Conservation (phyloP, 139 green algal genomes). For the Astrephomene gubernaculifera region DNA sequence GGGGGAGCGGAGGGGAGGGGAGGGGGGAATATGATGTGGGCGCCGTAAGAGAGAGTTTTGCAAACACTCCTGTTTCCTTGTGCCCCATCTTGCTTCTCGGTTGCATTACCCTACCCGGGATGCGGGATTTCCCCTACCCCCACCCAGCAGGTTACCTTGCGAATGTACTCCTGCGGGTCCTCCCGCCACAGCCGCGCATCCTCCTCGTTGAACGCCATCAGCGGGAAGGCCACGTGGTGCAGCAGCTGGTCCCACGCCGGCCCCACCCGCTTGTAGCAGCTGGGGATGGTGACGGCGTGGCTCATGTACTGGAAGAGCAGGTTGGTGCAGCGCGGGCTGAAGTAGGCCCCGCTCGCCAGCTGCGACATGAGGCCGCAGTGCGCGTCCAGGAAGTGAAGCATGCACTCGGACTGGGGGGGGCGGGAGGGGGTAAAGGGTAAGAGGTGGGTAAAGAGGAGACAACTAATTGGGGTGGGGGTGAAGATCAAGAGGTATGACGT, state of each 20-base stretch:
- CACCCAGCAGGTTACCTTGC: slow-evolving; percentile 76
- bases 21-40: background rate
- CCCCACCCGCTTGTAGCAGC: slow-evolving; percentile 53
- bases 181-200: slow-evolving; percentile 94
- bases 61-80: too few species aligned
- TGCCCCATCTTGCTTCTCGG: too few species aligned
- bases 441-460: too few species aligned
- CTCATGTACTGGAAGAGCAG: slow-evolving; percentile 74
- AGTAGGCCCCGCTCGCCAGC: slow-evolving; percentile 69
- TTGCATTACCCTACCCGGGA: too few species aligned
- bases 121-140: too few species aligned
- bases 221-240: slow-evolving; percentile 87
- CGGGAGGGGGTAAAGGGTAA: too few species aligned
- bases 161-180: slow-evolving; percentile 97
- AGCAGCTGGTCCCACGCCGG: slow-evolving; percentile 65
- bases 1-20: background rate
- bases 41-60: background rate
- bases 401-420: slow-evolving; percentile 68
- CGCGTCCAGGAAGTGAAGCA: slow-evolving; percentile 80
- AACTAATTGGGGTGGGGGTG: too few species aligned
- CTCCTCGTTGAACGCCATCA: slow-evolving; percentile 92
- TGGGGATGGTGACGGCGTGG: slow-evolving; percentile 39
- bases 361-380: slow-evolving; percentile 73
- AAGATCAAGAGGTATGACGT: too few species aligned
- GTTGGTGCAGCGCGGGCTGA: slow-evolving; percentile 83